Evolutionary conservation across 306 rosid genomes (phyloP).

Genomic region (Boehmeria nivea): DNA sequence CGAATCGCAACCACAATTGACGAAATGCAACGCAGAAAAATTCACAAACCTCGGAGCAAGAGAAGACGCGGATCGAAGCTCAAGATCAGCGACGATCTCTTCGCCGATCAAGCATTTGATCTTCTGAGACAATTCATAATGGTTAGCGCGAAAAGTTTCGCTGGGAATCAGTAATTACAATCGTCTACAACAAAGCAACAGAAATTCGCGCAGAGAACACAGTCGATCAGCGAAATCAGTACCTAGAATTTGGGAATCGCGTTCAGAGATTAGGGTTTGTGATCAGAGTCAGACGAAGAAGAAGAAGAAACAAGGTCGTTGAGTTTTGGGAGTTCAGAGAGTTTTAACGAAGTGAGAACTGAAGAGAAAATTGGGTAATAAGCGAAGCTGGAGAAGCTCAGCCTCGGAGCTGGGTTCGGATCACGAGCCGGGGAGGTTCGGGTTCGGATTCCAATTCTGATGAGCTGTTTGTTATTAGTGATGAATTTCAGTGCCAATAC

Average conservation of each 20-base stretch:
- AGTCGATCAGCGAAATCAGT: neutral
- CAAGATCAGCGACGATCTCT: conserved; percentile 39
- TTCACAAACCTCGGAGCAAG: conserved; percentile 37
- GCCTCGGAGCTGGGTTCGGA: conserved; percentile 17
- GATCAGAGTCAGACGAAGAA: neutral
- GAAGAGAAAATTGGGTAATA: conserved; percentile 12
- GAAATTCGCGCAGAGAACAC: neutral
- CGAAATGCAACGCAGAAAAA: neutral
- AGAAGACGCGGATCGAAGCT: conserved; percentile 49
- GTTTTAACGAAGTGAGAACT: neutral
- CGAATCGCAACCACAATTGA: neutral
- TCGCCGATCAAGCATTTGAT: conserved; percentile 15
- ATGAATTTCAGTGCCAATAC: conserved; percentile 1
- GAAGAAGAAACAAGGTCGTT: neutral
- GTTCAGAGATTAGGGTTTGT: neutral
- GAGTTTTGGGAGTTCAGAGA: conserved; percentile 3
- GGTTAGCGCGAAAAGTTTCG: conserved; percentile 1
- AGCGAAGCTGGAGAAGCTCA: conserved; percentile 31
- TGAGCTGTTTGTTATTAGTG: neutral
- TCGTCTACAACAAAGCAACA: neutral
- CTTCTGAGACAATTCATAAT: conserved; percentile 20
- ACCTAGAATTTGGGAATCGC: neutral
- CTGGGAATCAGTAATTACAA: too few species aligned
- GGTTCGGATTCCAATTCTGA: neutral
- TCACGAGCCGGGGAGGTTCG: conserved; percentile 5